These are phyloP conservation scores for Zizania latifolia DNA, from an alignment of 176 grass and related monocot species.

Conservation along the genomic window DNA sequence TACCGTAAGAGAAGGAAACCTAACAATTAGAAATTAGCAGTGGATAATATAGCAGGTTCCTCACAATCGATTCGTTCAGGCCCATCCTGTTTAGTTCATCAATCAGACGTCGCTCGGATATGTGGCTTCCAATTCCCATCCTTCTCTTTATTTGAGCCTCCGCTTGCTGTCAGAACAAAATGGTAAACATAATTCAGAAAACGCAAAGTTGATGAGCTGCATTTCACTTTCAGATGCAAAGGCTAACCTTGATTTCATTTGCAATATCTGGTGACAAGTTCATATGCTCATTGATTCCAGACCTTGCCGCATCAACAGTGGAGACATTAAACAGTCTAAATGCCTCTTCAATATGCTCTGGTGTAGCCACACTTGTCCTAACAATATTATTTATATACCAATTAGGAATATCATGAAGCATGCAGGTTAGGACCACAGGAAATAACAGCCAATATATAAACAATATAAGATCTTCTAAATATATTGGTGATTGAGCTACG, in stretches of 20 bases:
- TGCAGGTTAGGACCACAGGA: background rate
- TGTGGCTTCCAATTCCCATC: constrained; percentile 92
- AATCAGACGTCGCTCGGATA: constrained; percentile 72
- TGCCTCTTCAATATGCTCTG: constrained; percentile 93
- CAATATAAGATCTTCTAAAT: background rate
- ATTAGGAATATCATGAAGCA: background rate
- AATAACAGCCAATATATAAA: background rate
- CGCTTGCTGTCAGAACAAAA: constrained; percentile 62
- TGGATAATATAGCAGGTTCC: background rate
- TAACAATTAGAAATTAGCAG: background rate
- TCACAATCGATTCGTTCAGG: constrained; percentile 92
- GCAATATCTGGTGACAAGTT: constrained; percentile 88
- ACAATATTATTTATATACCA: constrained; percentile 10
- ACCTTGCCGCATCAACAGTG: constrained; percentile 36
- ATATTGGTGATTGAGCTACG: background rate
- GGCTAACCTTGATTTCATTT: constrained; percentile 80
- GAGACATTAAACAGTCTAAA: constrained; percentile 94
- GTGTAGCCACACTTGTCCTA: constrained; percentile 80
- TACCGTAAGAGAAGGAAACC: background rate
- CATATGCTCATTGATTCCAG: background rate
- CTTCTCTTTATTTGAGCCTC: constrained; percentile 92
- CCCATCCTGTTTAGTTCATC: constrained; percentile 83
- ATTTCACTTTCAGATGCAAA: background rate
- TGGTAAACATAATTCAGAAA: background rate
- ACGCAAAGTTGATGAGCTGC: background rate